These are phyloP conservation scores for Rauvolfia tetraphylla DNA, from an alignment of 257 asterid species.

Conservation along the genomic window DNA sequence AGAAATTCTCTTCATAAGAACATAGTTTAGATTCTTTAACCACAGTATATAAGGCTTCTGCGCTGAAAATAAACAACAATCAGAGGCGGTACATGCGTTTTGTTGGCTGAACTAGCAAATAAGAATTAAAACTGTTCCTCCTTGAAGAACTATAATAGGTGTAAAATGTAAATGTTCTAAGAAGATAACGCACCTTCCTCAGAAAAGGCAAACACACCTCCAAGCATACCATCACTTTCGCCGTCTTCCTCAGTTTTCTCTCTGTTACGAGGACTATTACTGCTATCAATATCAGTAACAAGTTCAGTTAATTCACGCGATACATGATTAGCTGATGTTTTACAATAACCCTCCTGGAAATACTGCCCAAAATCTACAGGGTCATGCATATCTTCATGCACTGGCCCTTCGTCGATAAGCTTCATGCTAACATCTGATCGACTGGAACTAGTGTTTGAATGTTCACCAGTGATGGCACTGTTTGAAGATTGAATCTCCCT, in stretches of 20 bases:
- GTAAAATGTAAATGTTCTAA: background rate
- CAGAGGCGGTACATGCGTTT: background rate
- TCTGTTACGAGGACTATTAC: conserved; percentile 26
- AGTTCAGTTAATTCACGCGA: conserved; percentile 25
- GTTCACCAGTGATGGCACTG: conserved; percentile 31
- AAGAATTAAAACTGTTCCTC: background rate
- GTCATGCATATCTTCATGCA: conserved; percentile 40
- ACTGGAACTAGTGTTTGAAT: conserved; percentile 36
- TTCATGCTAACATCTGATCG: conserved; percentile 36
- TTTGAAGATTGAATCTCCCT: conserved; percentile 24
- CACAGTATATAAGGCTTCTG: background rate
- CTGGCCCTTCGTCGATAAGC: conserved; percentile 30
- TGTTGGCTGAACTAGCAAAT: background rate
- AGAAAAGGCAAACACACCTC: conserved; percentile 47
- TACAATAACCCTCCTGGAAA: conserved; percentile 47
- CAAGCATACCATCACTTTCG: conserved; percentile 45
- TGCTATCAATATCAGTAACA: conserved; percentile 29
- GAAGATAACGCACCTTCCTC: conserved; percentile 35
- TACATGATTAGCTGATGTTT: conserved; percentile 32
- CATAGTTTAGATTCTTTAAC: background rate
- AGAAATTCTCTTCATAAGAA: background rate
- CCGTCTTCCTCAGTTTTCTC: conserved; percentile 39
- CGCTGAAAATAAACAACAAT: background rate
- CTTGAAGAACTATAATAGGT: background rate
- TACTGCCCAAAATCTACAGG: conserved; percentile 37